Evolutionary conservation across 75 land plant genomes (phyloP), one percentile per base, ranked within the genome.

Genomic region (Pinus taeda): DNA sequence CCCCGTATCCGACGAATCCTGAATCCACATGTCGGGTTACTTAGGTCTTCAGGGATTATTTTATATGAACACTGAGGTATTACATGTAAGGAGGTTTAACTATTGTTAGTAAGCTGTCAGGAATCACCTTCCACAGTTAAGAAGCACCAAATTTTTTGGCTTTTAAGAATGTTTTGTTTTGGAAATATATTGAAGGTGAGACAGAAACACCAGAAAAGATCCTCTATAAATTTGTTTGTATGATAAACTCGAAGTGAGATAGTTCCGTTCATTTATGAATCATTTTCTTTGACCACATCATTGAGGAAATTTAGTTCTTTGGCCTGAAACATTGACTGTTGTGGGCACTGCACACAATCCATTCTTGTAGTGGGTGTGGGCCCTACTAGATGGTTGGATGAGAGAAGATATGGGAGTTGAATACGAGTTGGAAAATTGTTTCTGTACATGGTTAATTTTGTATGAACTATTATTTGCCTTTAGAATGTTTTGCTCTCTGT

Each of bases 361-460:
- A 69, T 18, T 42, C 24, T 37, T 69, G 49, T 69, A 33, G 33
- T 33, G 33, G 33, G 33, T 33, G 33, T 33, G 7, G 69, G 42
- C 18, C 15, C n/a, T 17, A 4, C 39, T 30, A 64, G 30, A 26
- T 64, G 67, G 17, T 15, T 4, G 29, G 67, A 15, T 64, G 33
- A 64, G 13, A 33, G 33, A 64, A 29, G 17, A 26, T 64, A 64
- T 63, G 67, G 67, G 29, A 64, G 67, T 64, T 64, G 18, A 64
- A 65, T 65, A 65, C 26, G 33, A 65, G 36, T 37, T 24, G 39
- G 36, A 6, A 24, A 65, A 33, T 17, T 65, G 36, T 6, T 3
- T 18, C 6, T 65, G 2, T 4, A 4, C 24, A 36, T 65, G 15
- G 36, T 65, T 65, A 4, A 37, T 33, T 3, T 65, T 65, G 42